Evolutionary conservation across 495 filamentous ascomycete genomes (phyloP).

Genomic region (Annulohypoxylon moriforme): DNA sequence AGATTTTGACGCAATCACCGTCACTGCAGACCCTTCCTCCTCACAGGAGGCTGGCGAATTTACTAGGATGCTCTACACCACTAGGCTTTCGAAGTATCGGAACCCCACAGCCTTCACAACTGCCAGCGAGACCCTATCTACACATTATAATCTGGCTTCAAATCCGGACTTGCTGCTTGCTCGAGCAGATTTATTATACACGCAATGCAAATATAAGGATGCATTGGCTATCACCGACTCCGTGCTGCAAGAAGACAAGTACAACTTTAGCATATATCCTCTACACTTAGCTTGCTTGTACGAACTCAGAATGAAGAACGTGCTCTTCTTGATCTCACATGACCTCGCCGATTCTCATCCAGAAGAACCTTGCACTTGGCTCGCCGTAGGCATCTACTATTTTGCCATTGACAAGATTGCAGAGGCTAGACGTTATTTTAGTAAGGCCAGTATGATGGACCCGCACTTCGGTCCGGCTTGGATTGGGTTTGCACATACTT

Average conservation of each 20-base stretch:
- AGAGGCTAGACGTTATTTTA: conserved; percentile 94
- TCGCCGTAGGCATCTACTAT: conserved; percentile 96
- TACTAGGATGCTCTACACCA: conserved; percentile 96
- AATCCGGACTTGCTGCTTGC: conserved; percentile 95
- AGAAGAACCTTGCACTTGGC: conserved; percentile 88
- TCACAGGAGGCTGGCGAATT: conserved; percentile 90
- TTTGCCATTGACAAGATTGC: conserved; percentile 88
- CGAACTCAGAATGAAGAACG: conserved; percentile 85
- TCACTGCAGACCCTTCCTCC: conserved; percentile 65
- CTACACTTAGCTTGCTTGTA: conserved; percentile 92
- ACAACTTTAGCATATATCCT: conserved; percentile 90
- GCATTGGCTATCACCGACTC: conserved; percentile 84
- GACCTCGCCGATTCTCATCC: conserved; percentile 93
- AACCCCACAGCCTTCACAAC: conserved; percentile 83
- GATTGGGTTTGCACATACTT: conserved; percentile 99
- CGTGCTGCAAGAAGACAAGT: conserved; percentile 81
- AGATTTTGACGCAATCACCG: conserved; percentile 84
- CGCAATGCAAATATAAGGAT: conserved; percentile 91
- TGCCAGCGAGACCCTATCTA: conserved; percentile 90
- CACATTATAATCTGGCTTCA: conserved; percentile 86
- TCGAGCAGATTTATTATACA: conserved; percentile 91
- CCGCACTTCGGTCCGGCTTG: conserved; percentile 97
- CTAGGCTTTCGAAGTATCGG: conserved; percentile 94
- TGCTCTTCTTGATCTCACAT: conserved; percentile 92
- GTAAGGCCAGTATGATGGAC: conserved; percentile 96